These are phyloP conservation scores for Euphorbia corollata DNA, from an alignment of 441 rosid species.

Conservation along the genomic window DNA sequence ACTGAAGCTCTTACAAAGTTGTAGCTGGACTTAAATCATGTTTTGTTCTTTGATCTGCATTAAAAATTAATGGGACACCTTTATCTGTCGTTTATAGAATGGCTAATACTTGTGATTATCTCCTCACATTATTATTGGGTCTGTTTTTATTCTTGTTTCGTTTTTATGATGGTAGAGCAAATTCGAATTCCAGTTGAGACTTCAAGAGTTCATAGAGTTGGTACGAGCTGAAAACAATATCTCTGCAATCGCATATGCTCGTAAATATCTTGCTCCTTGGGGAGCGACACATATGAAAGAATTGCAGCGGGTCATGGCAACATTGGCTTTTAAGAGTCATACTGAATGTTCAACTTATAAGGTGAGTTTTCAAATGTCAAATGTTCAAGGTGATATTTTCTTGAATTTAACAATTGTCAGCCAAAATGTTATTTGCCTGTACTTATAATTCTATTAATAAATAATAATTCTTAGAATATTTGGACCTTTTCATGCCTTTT, in stretches of 20 bases:
- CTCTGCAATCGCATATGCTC: slow-evolving; percentile 70
- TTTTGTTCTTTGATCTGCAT: not conserved
- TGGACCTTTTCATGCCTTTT: not conserved
- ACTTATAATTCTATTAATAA: not conserved
- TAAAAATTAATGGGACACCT: not conserved
- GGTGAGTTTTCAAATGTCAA: slow-evolving; percentile 32
- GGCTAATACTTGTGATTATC: not conserved
- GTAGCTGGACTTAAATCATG: not conserved
- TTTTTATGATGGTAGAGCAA: slow-evolving; percentile 51
- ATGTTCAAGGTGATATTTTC: no score
- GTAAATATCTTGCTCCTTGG: slow-evolving; percentile 80
- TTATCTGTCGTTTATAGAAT: not conserved
- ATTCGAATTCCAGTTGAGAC: slow-evolving; percentile 84
- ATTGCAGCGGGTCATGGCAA: slow-evolving; percentile 63
- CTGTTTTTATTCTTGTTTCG: not conserved
- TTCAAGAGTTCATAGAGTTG: slow-evolving; percentile 85
- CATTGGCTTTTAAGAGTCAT: slow-evolving; percentile 73
- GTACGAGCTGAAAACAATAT: slow-evolving; percentile 62
- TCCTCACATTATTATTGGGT: not conserved
- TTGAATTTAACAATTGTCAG: not conserved
- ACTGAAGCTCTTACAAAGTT: not conserved
- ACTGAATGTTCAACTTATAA: slow-evolving; percentile 69
- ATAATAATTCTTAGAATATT: not conserved
- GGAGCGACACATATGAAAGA: slow-evolving; percentile 77
- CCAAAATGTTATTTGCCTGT: not conserved